These are phyloP conservation scores for Penicillium maclennaniae DNA, from an alignment of 495 filamentous ascomycete species.

Conservation along the genomic window DNA sequence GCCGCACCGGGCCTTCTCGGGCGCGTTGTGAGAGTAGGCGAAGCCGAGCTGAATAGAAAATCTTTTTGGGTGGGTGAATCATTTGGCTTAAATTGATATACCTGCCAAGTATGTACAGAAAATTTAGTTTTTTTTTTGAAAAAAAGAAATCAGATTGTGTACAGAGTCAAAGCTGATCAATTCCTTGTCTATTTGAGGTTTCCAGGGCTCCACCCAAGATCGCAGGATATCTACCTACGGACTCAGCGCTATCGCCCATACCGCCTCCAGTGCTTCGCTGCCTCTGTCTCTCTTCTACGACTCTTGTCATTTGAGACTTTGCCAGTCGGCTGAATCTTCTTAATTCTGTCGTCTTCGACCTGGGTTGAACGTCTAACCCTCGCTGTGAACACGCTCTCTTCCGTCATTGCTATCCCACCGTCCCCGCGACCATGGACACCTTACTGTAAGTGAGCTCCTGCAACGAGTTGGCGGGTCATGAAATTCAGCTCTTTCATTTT, in stretches of 20 bases:
- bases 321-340: not conserved
- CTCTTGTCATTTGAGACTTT: not conserved
- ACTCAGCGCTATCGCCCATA: constrained; percentile 17
- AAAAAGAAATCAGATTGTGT: not conserved
- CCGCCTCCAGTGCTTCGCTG: constrained; percentile 10
- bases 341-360: not conserved
- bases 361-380: not conserved
- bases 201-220: constrained; percentile 7
- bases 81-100: not conserved
- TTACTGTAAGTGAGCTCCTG: constrained; percentile 58
- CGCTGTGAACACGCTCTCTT: not conserved
- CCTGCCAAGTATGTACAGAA: not conserved
- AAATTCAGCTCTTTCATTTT: not conserved
- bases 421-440: constrained; percentile 62
- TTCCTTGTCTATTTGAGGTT: not conserved
- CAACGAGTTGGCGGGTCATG: not conserved
- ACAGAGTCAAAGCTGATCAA: not conserved
- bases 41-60: not conserved
- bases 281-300: constrained; percentile 1
- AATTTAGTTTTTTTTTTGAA: too few relatives aligned
- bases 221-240: constrained; percentile 13
- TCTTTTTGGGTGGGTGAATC: not conserved
- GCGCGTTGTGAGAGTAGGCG: not conserved
- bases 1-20: constrained; percentile 12
- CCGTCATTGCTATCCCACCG: constrained; percentile 2